Evolutionary conservation across 2,329 filamentous ascomycete species (phyloP).

Genomic region (Cladophialophora yegresii): DNA sequence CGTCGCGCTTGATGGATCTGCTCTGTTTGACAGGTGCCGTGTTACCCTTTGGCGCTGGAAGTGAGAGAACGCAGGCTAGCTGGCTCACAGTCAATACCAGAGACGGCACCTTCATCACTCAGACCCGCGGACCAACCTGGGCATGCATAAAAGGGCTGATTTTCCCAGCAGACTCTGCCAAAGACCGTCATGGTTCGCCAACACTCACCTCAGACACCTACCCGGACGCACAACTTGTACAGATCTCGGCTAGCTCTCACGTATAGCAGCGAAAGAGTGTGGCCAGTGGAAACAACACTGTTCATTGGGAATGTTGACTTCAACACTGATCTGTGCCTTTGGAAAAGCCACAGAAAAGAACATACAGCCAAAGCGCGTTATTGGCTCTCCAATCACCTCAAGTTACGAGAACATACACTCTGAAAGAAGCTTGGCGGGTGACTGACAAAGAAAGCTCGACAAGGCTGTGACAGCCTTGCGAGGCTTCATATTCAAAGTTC

Average conservation of each 20-base stretch:
- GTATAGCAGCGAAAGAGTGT: background rate
- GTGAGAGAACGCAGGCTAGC: background rate
- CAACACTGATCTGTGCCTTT: background rate
- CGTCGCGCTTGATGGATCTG: background rate
- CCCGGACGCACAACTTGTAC: background rate
- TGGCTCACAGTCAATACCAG: background rate
- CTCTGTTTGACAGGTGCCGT: background rate
- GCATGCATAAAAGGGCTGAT: background rate
- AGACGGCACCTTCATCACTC: background rate
- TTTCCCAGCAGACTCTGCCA: background rate
- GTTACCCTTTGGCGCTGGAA: background rate
- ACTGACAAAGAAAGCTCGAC: background rate
- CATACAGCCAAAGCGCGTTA: background rate
- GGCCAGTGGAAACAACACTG: background rate
- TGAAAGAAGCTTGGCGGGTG: background rate
- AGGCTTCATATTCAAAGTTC: background rate
- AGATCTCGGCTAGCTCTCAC: background rate
- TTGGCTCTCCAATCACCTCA: background rate
- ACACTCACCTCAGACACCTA: background rate
- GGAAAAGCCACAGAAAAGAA: background rate
- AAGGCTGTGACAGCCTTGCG: background rate
- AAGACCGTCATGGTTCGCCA: background rate
- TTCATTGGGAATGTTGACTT: background rate
- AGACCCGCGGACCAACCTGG: background rate
- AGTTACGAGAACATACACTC: background rate